Conservation (phyloP, 225 moss, liverwort and hornwort species). For the Ulota crispa region DNA sequence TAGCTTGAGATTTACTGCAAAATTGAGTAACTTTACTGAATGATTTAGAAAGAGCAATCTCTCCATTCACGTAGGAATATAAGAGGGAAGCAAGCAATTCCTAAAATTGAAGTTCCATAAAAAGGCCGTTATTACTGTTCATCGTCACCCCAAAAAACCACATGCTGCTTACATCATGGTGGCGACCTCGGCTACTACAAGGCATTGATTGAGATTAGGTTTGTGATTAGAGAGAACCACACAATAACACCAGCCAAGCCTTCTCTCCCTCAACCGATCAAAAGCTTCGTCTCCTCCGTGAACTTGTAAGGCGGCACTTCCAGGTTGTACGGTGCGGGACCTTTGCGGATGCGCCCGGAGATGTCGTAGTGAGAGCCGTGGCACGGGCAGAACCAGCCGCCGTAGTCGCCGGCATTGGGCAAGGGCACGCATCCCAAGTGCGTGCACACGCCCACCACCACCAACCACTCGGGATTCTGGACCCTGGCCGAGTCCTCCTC, state of each 20-base stretch:
- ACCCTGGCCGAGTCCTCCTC: slow-evolving; percentile 45
- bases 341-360: slow-evolving; percentile 49
- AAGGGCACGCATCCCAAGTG: slow-evolving; percentile 58
- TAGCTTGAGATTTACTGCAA: background rate
- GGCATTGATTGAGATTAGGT: background rate
- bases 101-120: background rate
- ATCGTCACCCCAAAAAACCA: slow-evolving; percentile 11
- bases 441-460: slow-evolving; percentile 58
- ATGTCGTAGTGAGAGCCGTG: slow-evolving; percentile 60
- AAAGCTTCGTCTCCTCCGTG: slow-evolving; percentile 39
- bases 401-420: slow-evolving; percentile 53
- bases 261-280: slow-evolving; percentile 33
- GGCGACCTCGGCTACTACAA: background rate
- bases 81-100: background rate
- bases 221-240: background rate
- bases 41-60: background rate
- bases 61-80: background rate
- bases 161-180: background rate
- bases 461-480: slow-evolving; percentile 53
- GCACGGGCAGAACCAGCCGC: slow-evolving; percentile 61
- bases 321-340: slow-evolving; percentile 52
- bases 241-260: background rate
- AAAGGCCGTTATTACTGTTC: slow-evolving; percentile 12
- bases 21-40: background rate
- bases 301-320: slow-evolving; percentile 53